Percentiles rank a stretch among this genome's conserved stretches.
These are phyloP conservation scores for Circinella umbellata DNA, from an alignment of 371 early-diverging fungal species.

Conservation along the genomic window DNA sequence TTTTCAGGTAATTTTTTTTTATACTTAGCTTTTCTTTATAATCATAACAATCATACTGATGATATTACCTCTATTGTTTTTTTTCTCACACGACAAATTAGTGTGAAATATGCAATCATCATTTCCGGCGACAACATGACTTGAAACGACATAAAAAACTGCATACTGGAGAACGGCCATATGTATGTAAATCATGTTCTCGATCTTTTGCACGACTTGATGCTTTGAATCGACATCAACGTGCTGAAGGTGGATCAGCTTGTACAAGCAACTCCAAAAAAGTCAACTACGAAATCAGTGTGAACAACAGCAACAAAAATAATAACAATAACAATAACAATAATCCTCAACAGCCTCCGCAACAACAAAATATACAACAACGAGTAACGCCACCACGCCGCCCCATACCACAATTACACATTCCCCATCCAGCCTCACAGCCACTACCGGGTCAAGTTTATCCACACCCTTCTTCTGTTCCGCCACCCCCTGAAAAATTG, in stretches of 20 bases:
- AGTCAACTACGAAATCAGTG: not conserved
- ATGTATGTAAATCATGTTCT: slow-evolving; percentile 58
- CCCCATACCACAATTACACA: slow-evolving; percentile 30
- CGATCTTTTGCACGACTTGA: slow-evolving; percentile 71
- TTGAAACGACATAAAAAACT: slow-evolving; percentile 66
- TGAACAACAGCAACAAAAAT: not conserved
- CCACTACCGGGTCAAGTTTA: slow-evolving; percentile 22
- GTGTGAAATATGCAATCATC: slow-evolving; percentile 47
- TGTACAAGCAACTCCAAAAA: slow-evolving; percentile 30
- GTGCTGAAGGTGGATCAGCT: slow-evolving; percentile 64
- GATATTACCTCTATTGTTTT: not conserved
- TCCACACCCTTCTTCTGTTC: slow-evolving; percentile 16
- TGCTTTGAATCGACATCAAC: slow-evolving; percentile 74
- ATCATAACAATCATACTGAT: not conserved
- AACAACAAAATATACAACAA: not conserved
- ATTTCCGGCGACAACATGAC: slow-evolving; percentile 66
- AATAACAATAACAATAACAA: not conserved
- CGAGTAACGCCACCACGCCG: slow-evolving; percentile 22
- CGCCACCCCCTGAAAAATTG: slow-evolving; percentile 13
- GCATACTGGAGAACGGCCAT: slow-evolving; percentile 68
- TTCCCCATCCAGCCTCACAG: slow-evolving; percentile 37
- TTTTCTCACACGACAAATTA: not conserved
- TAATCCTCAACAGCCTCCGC: slow-evolving; percentile 2
- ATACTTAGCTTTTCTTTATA: not conserved
- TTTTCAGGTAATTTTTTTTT: slow-evolving; percentile 38